Evolutionary conservation across 345 rosid species (phyloP).

Genomic region (Lenwebbia sp.): DNA sequence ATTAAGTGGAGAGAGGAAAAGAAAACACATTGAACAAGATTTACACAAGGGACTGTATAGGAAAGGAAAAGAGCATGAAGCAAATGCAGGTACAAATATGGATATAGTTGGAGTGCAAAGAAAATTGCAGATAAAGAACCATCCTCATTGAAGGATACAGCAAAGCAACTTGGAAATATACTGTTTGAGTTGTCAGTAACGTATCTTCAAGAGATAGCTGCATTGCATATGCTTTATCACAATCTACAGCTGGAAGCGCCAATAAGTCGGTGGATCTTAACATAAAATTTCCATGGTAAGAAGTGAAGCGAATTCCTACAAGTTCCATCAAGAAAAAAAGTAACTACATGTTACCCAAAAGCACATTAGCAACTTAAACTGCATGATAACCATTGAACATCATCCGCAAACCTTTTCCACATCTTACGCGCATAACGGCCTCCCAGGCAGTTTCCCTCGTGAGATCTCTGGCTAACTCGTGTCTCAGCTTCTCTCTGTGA

Average conservation of each 20-base stretch:
- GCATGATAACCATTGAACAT: background rate
- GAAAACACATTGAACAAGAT: background rate
- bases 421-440: slow-evolving; percentile 98
- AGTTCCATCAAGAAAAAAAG: slow-evolving; percentile 7
- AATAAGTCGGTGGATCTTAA: slow-evolving; percentile 86
- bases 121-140: background rate
- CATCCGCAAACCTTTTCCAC: slow-evolving; percentile 84
- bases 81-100: background rate
- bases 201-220: slow-evolving; percentile 90
- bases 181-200: slow-evolving; percentile 77
- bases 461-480: slow-evolving; percentile 89
- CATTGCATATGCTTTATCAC: slow-evolving; percentile 99
- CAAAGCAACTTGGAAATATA: slow-evolving; percentile 95
- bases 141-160: slow-evolving; percentile 65
- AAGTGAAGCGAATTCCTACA: slow-evolving; percentile 82
- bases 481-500: slow-evolving; percentile 78
- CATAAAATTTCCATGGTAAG: slow-evolving; percentile 99
- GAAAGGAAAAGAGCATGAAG: background rate
- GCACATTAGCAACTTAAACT: background rate
- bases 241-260: slow-evolving; percentile 98
- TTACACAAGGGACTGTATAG: background rate
- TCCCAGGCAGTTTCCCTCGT: slow-evolving; percentile 99
- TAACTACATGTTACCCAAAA: background rate
- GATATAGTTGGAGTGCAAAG: background rate
- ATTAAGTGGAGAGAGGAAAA: background rate